Conservation (phyloP, 805 yeast species). For the Barnettozyma sp. region DNA sequence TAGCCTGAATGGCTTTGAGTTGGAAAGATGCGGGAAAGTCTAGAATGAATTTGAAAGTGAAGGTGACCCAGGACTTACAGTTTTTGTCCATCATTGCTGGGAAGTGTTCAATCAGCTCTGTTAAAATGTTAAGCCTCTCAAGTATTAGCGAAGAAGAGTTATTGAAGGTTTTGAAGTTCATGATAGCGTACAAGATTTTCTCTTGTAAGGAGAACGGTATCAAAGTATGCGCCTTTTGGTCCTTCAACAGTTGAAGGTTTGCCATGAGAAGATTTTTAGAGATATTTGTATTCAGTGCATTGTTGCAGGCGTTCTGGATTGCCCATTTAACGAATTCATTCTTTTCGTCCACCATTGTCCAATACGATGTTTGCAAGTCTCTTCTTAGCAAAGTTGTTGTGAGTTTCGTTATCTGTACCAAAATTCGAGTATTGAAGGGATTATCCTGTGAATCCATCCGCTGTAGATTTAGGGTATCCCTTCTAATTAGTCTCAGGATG, state of each 20-base stretch:
- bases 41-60: constrained; percentile 12
- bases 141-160: constrained; percentile 17
- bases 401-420: constrained; percentile 22
- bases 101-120: constrained; percentile 13
- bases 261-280: constrained; percentile 23
- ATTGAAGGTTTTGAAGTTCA: constrained; percentile 18
- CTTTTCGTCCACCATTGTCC: constrained; percentile 8
- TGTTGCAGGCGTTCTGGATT: constrained; percentile 11
- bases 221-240: constrained; percentile 13
- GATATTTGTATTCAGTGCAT: constrained; percentile 11
- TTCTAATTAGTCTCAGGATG: constrained; percentile 7
- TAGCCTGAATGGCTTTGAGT: constrained; percentile 10
- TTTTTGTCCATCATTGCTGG: constrained; percentile 25
- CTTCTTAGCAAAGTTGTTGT: constrained; percentile 14
- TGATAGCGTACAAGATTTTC: constrained; percentile 14
- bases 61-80: constrained; percentile 20
- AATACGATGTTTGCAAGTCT: constrained; percentile 7
- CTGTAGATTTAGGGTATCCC: constrained; percentile 13
- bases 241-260: constrained; percentile 22
- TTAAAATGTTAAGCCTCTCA: constrained; percentile 21
- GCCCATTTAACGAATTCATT: constrained; percentile 14
- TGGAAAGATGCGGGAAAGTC: constrained; percentile 1
- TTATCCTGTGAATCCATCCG: constrained; percentile 3
- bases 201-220: constrained; percentile 15
- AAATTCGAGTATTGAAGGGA: constrained; percentile 21